Base-by-base conservation (phyloP, 805 yeast genomes). In the Schwanniomyces polymorphus region DNA sequence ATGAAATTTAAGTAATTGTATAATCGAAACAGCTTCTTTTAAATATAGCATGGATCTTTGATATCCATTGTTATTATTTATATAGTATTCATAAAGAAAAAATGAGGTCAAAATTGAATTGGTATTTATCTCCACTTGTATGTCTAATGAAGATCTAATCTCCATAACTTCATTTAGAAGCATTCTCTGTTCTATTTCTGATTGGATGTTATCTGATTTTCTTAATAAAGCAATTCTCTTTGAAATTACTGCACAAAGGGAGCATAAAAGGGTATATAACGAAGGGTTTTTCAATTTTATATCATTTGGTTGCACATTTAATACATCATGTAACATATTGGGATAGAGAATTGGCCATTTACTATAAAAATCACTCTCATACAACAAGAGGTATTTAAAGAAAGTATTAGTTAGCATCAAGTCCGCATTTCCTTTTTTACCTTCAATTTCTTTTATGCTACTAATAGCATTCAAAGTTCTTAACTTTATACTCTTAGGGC, bases 21-120 rank as follows among this genome's bases (percentile, higher is more conserved):
- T 70, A 16, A 64, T 58, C 14, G 74, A 55, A 21, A 70, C 67
- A 7, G 74, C 67, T 51, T 70, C 76, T 16, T 73, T 60, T 39
- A 70, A 54, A 48, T 66, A 67, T 27, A 65, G 38, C 17, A 65
- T 58, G 1, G 74, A 68, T 14, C 62, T 59, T n/a, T 54, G 42
- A 8, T 51, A 53, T 4, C 62, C 62, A 2, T 61, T 69, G 41
- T 62, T 59, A 40, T 51, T 43, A 49, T 68, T 67, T 37, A 65
- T 60, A 53, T 65, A 60, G 48, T 68, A 70, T 16, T 63, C 59
- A 51, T 64, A 69, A 38, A 70, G 54, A 39, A 69, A 70, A 53
- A 69, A 70, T 9, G 70, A 62, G 3, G 70, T 59, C 25, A 70
- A 50, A 16, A 70, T 53, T n/a, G 61, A 58, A 21, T 66, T 67